phyloP scores from a whole-genome alignment of 768 basidiomycete species.

The Tricholoma flavovirens region DNA sequence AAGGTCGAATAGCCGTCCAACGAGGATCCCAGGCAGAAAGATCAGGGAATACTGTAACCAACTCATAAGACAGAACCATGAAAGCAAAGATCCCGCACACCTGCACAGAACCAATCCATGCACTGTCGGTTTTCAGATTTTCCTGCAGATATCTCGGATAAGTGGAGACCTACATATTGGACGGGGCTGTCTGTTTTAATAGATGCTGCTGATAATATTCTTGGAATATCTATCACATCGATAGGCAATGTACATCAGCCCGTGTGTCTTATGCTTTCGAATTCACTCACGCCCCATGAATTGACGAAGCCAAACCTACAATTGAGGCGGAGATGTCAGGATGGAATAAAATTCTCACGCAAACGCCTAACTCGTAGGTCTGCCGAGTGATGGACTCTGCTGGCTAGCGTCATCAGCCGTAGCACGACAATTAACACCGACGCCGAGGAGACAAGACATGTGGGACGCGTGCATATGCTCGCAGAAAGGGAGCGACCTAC shows the following conservation, averaged over 20 bases:
- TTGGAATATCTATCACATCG: slow-evolving; percentile 57
- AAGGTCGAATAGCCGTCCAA: slow-evolving; percentile 35
- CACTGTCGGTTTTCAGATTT: slow-evolving; percentile 31
- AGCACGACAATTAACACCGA: too few relatives aligned
- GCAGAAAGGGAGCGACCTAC: slow-evolving; percentile 24
- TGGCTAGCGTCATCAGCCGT: neutral
- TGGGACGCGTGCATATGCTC: too few relatives aligned
- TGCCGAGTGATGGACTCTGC: too few relatives aligned
- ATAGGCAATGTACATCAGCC: neutral
- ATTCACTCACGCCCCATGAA: slow-evolving; percentile 60
- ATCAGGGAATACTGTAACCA: slow-evolving; percentile 50
- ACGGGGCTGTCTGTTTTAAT: slow-evolving; percentile 45
- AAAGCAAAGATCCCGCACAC: slow-evolving; percentile 24
- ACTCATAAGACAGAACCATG: neutral
- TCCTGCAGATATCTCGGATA: neutral
- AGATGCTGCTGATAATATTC: slow-evolving; percentile 57
- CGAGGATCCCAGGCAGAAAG: slow-evolving; percentile 56
- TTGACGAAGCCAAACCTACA: slow-evolving; percentile 63
- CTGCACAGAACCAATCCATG: slow-evolving; percentile 80
- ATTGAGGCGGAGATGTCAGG: slow-evolving; percentile 2
- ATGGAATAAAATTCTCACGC: neutral
- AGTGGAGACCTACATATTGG: slow-evolving; percentile 48
- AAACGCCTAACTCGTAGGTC: neutral
- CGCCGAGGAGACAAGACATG: neutral
- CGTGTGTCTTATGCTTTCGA: neutral